Evolutionary conservation across 768 basidiomycete species (phyloP).

Genomic region (Lactifluus pinguis): DNA sequence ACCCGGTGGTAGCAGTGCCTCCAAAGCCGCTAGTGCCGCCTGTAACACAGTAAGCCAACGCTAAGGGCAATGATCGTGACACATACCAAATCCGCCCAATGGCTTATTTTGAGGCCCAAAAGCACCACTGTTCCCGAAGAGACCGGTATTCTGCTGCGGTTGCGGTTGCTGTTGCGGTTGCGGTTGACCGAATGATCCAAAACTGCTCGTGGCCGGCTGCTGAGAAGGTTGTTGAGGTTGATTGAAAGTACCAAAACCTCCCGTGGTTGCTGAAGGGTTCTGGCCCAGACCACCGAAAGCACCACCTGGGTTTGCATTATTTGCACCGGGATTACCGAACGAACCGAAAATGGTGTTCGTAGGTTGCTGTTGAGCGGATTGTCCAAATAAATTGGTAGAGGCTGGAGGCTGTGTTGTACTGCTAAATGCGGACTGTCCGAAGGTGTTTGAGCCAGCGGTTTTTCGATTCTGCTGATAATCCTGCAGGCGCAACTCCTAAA

Average conservation of each 20-base stretch:
- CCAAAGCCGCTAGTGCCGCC: conserved; percentile 14
- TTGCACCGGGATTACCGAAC: conserved; percentile 23
- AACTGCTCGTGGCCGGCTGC: conserved; percentile 23
- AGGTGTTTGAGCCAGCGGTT: conserved; percentile 28
- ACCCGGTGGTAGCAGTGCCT: conserved; percentile 7
- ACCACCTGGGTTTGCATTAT: conserved; percentile 18
- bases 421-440: conserved; percentile 30
- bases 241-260: conserved; percentile 24
- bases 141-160: conserved; percentile 18
- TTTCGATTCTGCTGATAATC: conserved; percentile 42
- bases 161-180: background rate
- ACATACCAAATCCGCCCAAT: conserved; percentile 19
- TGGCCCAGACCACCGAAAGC: conserved; percentile 26
- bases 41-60: conserved; percentile 2
- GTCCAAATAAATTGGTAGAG: conserved; percentile 25
- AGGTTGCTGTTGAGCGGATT: conserved; percentile 24
- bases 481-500: conserved; percentile 38
- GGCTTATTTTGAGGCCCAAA: conserved; percentile 29
- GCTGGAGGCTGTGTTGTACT: conserved; percentile 21
- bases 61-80: background rate
- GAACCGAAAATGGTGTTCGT: conserved; percentile 24
- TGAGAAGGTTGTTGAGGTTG: conserved; percentile 21
- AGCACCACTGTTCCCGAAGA: conserved; percentile 25
- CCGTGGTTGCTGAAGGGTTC: conserved; percentile 17
- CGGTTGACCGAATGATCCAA: conserved; percentile 31